These are phyloP conservation scores for Camelina sativa DNA, from an alignment of 345 rosid genomes.

Conservation along the genomic window DNA sequence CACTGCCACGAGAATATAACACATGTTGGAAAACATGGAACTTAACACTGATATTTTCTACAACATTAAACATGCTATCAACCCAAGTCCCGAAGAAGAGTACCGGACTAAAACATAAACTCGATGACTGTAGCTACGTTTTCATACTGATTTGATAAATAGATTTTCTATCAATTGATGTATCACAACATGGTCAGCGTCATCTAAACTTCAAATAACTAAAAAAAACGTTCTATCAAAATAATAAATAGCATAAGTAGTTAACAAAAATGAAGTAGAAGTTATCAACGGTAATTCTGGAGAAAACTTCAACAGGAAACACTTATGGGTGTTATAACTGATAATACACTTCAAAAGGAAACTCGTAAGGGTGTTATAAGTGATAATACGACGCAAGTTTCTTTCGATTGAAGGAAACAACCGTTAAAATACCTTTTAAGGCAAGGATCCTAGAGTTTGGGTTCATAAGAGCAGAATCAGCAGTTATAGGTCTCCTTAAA, in stretches of 20 bases:
- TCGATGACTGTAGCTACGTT: slow-evolving; percentile 9
- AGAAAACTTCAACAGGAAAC: slow-evolving; percentile 35
- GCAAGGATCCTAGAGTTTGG: slow-evolving; percentile 89
- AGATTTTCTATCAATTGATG: slow-evolving; percentile 13
- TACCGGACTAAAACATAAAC: slow-evolving; percentile 14
- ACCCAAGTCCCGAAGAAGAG: slow-evolving; percentile 8
- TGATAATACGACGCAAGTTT: neutral
- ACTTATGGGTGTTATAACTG: slow-evolving; percentile 1
- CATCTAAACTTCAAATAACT: slow-evolving; percentile 3
- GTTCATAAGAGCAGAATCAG: slow-evolving; percentile 95
- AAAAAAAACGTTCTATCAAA: neutral
- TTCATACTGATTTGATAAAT: slow-evolving; percentile 4
- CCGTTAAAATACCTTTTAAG: slow-evolving; percentile 61
- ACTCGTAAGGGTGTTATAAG: slow-evolving; percentile 5
- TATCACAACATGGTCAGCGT: slow-evolving; percentile 17
- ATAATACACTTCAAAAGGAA: slow-evolving; percentile 32
- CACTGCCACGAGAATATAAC: slow-evolving; percentile 10
- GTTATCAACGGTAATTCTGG: slow-evolving; percentile 5
- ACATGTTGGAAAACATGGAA: slow-evolving; percentile 11
- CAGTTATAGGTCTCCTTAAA: slow-evolving; percentile 91
- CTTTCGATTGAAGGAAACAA: slow-evolving; percentile 26
- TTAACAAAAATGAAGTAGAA: slow-evolving; percentile 15
- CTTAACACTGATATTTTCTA: neutral
- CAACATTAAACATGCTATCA: slow-evolving; percentile 13
- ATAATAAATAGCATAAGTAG: slow-evolving; percentile 9